These are phyloP conservation scores for Microcos paniculata DNA, from an alignment of 345 rosid species.

Conservation along the genomic window DNA sequence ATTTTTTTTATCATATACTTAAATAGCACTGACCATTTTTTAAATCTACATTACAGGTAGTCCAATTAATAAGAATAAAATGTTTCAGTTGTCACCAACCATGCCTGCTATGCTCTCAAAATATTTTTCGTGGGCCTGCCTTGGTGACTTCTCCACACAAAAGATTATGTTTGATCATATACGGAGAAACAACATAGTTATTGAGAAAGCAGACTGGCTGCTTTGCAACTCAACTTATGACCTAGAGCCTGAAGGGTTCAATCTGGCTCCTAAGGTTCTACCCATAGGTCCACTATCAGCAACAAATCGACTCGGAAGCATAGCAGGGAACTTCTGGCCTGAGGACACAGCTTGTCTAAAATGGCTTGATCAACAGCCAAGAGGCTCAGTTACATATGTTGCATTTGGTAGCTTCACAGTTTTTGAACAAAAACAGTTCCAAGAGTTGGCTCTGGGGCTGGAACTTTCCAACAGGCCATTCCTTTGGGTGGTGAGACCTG, in stretches of 20 bases:
- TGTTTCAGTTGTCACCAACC: neutral
- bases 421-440: slow-evolving; percentile 23
- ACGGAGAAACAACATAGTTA: neutral
- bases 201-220: neutral
- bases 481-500: neutral
- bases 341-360: slow-evolving; percentile 33
- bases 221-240: neutral
- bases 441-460: slow-evolving; percentile 39
- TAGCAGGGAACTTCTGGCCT: slow-evolving; percentile 30
- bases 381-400: slow-evolving; percentile 36
- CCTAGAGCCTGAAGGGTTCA: neutral
- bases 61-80: neutral
- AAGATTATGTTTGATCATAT: neutral
- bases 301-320: neutral
- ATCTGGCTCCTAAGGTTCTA: neutral
- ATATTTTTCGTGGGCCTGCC: neutral
- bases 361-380: slow-evolving; percentile 35
- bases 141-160: neutral
- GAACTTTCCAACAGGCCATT: slow-evolving; percentile 21
- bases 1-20: too few relatives aligned
- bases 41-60: neutral
- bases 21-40: too few relatives aligned
- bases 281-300: neutral
- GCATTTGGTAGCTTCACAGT: slow-evolving; percentile 44
- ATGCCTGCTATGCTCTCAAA: neutral